Conservation (phyloP, 352 stramenopile genomes). For the Globisporangium cederbergense region DNA sequence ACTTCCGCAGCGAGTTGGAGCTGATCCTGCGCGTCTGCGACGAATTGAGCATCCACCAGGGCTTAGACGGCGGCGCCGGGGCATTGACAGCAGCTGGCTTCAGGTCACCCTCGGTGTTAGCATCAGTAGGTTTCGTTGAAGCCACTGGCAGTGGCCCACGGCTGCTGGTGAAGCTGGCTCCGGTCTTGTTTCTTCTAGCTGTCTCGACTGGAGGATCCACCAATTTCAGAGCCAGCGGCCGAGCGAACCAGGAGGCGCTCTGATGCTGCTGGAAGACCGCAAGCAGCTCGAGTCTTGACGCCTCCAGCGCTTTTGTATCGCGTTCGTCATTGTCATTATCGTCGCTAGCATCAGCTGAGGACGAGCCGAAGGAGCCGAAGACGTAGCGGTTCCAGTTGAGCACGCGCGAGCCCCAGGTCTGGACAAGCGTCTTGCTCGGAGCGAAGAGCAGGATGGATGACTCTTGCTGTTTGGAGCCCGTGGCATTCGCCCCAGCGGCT, state of each 20-base stretch:
- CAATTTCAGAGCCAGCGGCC: conserved; percentile 3
- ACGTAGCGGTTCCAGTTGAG: conserved; percentile 76
- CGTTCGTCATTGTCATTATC: conserved; percentile 5
- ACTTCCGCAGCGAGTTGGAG: conserved; percentile 29
- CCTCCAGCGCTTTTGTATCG: conserved; percentile 12
- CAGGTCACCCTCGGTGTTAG: background rate
- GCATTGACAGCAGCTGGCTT: background rate
- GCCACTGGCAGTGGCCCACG: background rate
- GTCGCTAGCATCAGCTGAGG: background rate
- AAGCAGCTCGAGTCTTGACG: conserved; percentile 6
- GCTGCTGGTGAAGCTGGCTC: too few species aligned
- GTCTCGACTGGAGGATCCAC: background rate
- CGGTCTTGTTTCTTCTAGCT: background rate
- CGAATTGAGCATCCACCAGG: conserved; percentile 17
- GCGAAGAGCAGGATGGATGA: conserved; percentile 51
- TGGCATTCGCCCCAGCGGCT: conserved; percentile 22
- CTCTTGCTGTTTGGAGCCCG: background rate
- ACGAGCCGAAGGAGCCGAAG: conserved; percentile 23
- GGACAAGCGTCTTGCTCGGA: conserved; percentile 40
- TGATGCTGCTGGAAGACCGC: conserved; percentile 8
- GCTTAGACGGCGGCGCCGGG: background rate
- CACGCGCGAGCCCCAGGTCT: conserved; percentile 48
- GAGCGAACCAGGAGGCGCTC: conserved; percentile 3
- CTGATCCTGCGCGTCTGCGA: conserved; percentile 24
- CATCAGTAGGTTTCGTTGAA: background rate